These are phyloP conservation scores for Lipomyces kockii DNA, from an alignment of 805 yeast species.

Conservation along the genomic window DNA sequence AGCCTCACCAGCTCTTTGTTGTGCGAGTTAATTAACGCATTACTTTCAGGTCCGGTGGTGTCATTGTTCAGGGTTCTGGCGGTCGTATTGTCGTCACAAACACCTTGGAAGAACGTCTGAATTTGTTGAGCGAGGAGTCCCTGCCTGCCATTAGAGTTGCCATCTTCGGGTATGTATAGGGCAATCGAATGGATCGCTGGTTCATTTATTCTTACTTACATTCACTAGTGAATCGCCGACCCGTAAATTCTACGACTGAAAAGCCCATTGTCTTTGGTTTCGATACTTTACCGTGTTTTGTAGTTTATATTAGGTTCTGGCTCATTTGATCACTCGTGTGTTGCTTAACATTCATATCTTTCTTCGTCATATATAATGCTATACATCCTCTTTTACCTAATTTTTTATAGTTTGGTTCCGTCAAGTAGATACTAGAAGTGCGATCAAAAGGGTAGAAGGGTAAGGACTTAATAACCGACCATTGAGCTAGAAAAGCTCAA, in stretches of 20 bases:
- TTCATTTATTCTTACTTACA: neutral
- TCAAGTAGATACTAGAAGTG: neutral
- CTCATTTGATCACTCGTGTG: neutral
- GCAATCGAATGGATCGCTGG: neutral
- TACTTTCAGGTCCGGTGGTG: slow-evolving; percentile 74
- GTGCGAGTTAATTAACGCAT: neutral
- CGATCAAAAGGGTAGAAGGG: neutral
- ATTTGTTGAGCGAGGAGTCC: slow-evolving; percentile 77
- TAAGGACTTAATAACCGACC: neutral
- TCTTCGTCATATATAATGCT: neutral
- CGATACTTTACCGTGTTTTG: neutral
- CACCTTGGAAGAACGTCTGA: slow-evolving; percentile 92
- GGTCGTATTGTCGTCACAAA: slow-evolving; percentile 90
- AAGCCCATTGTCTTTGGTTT: slow-evolving; percentile 4
- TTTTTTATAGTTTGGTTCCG: neutral
- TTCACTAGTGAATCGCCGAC: slow-evolving; percentile 46
- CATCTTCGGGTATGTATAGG: slow-evolving; percentile 64
- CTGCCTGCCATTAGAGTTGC: slow-evolving; percentile 92
- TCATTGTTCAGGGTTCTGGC: slow-evolving; percentile 64
- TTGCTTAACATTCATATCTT: neutral
- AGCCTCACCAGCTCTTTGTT: neutral
- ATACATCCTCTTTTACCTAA: neutral
- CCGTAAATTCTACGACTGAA: slow-evolving; percentile 87
- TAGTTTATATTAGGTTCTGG: neutral
- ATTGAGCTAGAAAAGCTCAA: too few relatives aligned